Base-by-base conservation (phyloP, 129 eudicot genomes). In the Tagetes patula region DNA sequence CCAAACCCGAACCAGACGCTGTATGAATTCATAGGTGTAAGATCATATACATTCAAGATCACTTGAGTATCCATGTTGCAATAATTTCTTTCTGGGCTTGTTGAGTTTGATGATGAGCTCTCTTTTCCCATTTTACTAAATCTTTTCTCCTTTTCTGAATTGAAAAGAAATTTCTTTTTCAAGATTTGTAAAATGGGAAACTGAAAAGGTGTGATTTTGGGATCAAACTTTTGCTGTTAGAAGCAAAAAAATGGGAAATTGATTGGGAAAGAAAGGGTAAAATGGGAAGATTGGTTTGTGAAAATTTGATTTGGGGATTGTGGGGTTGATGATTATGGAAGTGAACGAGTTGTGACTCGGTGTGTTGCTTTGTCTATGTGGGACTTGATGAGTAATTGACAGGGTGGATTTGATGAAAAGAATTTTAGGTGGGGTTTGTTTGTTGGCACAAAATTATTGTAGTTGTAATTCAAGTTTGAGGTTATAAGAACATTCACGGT, bases 11-110 rank as follows among this genome's bases (percentile, higher is more conserved):
- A 65, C 83, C 90, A 85, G 56, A 73, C 36, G 54, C 77, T 66
- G 76, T 85, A 85, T 30, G 74, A 47, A 77, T 85, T 85, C 9
- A 80, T 39, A 60, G 90, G 90, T 1, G 90, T 82, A 34, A 82
- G 90, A 59, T 85, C 90, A 40, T 85, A 85, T 8, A 85, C 83
- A 65, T 85, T 82, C 80, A 85, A 66, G 43, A 74, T n/a, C 59
- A 82, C 76, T 67, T 82, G 83, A 73, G 75, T 72, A 2, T 72
- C 82, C 79, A 50, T 64, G 52, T 75, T 74, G 71, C 78, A 36
- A 40, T 74, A 53, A 63, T 49, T 8, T 50, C 72, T 75, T 65
- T 75, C 79, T 50, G 79, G 64, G 53, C 79, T 75, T 50, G 72
- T 39, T 30, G 82, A 71, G 67, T 52, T 42, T 55, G 80, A 76